A percentile compares a stretch with the other conserved stretches of the same genome.
phyloP scores from a whole-genome alignment of 805 yeast genomes.

The Phaffomyces antillensis region DNA sequence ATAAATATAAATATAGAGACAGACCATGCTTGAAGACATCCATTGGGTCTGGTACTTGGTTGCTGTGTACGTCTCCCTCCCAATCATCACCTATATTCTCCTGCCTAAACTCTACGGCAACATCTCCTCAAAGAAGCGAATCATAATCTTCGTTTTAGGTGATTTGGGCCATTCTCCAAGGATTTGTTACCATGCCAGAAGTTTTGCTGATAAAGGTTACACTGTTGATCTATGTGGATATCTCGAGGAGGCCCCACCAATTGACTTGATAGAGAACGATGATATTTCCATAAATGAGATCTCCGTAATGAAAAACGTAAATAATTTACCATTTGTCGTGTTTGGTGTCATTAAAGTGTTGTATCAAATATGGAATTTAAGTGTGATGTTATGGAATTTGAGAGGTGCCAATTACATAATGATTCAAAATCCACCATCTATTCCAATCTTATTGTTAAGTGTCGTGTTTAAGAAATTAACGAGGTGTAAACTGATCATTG shows the following conservation, averaged over 20 bases:
- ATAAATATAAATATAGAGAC: no score
- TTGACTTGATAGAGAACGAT: conserved; percentile 40
- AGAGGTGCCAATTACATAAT: conserved; percentile 62
- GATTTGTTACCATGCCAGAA: conserved; percentile 82
- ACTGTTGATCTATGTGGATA: conserved; percentile 85
- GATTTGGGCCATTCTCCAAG: conserved; percentile 95
- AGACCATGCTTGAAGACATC: neutral
- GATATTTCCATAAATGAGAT: conserved; percentile 47
- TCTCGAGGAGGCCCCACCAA: conserved; percentile 48
- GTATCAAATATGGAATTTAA: conserved; percentile 44
- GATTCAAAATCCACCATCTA: conserved; percentile 88
- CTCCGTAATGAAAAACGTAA: conserved; percentile 31
- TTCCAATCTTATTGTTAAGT: conserved; percentile 69
- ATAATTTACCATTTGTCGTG: conserved; percentile 42
- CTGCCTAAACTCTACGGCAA: conserved; percentile 31
- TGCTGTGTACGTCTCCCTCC: conserved; percentile 37
- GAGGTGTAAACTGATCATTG: conserved; percentile 63
- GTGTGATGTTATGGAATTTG: conserved; percentile 41
- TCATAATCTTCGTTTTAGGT: conserved; percentile 79
- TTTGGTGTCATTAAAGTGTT: conserved; percentile 56
- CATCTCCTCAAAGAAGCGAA: conserved; percentile 39
- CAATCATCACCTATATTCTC: conserved; percentile 25
- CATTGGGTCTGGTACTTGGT: conserved; percentile 39
- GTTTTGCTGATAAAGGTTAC: conserved; percentile 62
- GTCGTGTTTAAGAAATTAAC: conserved; percentile 47